Base-by-base conservation (phyloP, 2,329 filamentous ascomycete genomes). In the Penicillium sp. region DNA sequence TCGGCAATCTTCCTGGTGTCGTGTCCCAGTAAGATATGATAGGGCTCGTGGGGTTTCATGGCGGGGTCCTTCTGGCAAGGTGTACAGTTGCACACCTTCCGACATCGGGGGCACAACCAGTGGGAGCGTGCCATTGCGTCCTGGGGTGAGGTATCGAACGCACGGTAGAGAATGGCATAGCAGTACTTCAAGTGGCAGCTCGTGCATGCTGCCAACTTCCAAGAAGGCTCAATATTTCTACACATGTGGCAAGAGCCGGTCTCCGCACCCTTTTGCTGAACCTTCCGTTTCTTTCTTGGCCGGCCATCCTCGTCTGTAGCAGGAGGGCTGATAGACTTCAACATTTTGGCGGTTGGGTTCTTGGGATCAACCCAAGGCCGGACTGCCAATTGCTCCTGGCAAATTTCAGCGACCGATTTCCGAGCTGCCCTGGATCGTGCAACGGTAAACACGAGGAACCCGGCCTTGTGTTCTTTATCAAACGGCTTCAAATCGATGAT, bases 1-100 rank as follows among this genome's bases (percentile, higher is more conserved):
- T 99, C 95, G 2, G 95, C 93, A 49, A 98, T 87, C 33, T 90
- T 89, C 53, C 87, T 90, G 0, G 95, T 99, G 65, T 98, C 92
- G 67, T 97, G 92, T 0, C 95, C 95, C 2, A 98, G 83, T 1
- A 93, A 80, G 0, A 92, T 96, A 56, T 89, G 91, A 67, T 91
- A 95, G 0, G 95, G 95, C 51, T 90, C 86, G 68, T 96, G 96
- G 0, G 93, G 90, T 5, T 81, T 82, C 66, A 90, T 90, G n/a
- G 83, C 86, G 9, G 80, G 78, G 57, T 84, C 81, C 43, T 86
- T 85, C 33, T 90, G 86, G 73, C 95, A 99, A 45, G 81, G 80
- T 13, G 87, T 90, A 67, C 93, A 97, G 62, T 93, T 96, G 79
- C 95, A 99, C 37, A 93, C 90, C 19, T 87, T 87, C 22, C 84